These are phyloP conservation scores for Salix exigua DNA, from an alignment of 345 rosid species.

Conservation along the genomic window DNA sequence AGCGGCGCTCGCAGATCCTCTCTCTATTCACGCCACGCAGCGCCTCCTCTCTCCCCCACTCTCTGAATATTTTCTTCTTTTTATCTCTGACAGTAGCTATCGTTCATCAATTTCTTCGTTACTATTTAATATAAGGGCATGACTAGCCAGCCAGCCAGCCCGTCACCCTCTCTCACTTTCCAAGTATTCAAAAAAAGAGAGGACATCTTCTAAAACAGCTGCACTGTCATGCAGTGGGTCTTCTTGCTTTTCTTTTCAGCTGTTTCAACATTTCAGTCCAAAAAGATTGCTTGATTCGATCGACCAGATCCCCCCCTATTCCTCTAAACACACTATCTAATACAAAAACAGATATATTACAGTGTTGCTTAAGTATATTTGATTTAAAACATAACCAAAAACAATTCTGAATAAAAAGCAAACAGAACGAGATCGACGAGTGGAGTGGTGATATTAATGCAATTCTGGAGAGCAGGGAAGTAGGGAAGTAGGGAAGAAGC, in stretches of 20 bases:
- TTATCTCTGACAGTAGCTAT: background rate
- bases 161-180: background rate
- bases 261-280: background rate
- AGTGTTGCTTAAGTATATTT: no score
- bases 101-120: background rate
- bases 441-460: background rate
- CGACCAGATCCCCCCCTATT: no score
- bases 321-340: no score
- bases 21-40: background rate
- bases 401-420: no score
- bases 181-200: background rate
- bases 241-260: background rate
- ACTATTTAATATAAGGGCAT: no score
- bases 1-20: constrained; percentile 27
- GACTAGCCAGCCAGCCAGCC: background rate
- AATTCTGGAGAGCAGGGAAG: constrained; percentile 8
- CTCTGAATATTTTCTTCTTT: background rate
- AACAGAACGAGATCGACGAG: background rate
- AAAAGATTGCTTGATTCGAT: background rate
- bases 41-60: background rate
- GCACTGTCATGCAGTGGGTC: background rate
- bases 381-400: no score
- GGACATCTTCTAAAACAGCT: background rate
- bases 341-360: no score
- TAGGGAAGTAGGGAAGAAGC: background rate